phyloP scores from a whole-genome alignment of 116 monocot genomes.

The Trichopus zeylanicus region DNA sequence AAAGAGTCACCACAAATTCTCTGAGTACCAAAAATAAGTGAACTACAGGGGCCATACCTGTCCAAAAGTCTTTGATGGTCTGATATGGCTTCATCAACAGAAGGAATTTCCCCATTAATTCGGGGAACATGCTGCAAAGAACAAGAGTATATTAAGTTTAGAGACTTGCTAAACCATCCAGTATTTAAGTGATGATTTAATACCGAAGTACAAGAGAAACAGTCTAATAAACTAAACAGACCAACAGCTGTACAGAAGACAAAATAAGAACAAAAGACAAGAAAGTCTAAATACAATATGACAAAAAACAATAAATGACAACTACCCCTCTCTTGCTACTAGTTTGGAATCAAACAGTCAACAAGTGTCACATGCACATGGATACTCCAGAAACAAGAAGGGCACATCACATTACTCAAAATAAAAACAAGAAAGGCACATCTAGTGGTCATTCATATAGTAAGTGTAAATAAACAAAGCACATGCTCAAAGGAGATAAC shows the following conservation, averaged over 20 bases:
- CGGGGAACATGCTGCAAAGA: slow-evolving; percentile 54
- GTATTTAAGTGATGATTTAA: neutral
- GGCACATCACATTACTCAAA: neutral
- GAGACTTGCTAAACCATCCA: neutral
- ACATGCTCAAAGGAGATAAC: neutral
- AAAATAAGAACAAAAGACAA: neutral
- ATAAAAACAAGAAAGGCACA: neutral
- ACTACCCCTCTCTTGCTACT: neutral
- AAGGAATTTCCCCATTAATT: slow-evolving; percentile 95
- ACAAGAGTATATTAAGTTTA: neutral
- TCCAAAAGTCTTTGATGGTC: slow-evolving; percentile 90
- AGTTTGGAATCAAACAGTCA: neutral
- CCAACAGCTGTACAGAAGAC: no score
- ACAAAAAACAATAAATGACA: neutral
- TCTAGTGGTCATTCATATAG: neutral
- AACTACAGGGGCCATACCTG: slow-evolving; percentile 41
- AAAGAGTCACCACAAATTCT: neutral
- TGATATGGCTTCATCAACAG: slow-evolving; percentile 76
- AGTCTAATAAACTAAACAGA: neutral
- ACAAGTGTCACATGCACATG: no score
- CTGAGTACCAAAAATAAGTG: neutral
- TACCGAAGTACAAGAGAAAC: neutral
- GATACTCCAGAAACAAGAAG: no score
- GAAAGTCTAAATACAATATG: neutral
- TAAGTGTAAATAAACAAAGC: no score